Evolutionary conservation across 495 filamentous ascomycete genomes (phyloP).

Genomic region (Penicillium roqueforti): DNA sequence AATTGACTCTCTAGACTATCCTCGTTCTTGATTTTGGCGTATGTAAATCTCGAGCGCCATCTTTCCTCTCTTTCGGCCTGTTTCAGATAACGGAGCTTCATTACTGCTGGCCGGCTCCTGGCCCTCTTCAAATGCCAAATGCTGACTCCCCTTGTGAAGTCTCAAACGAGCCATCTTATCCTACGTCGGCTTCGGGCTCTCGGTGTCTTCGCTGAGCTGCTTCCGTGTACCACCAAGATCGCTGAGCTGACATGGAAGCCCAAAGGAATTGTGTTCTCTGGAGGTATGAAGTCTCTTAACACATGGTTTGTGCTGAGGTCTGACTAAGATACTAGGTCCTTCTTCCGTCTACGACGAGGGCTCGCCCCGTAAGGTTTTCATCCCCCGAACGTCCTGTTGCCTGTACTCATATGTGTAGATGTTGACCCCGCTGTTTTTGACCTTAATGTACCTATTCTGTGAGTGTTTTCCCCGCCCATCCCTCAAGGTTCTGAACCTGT

Average conservation of each 20-base stretch:
- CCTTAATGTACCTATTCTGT: constrained; percentile 21
- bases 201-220: constrained; percentile 87
- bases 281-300: constrained; percentile 11
- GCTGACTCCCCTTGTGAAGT: constrained; percentile 11
- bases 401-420: constrained; percentile 17
- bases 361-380: constrained; percentile 17
- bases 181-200: constrained; percentile 72
- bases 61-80: constrained; percentile 4
- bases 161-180: constrained; percentile 65
- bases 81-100: no score
- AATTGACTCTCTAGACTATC: constrained; percentile 10
- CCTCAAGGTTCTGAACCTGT: neutral
- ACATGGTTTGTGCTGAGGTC: neutral
- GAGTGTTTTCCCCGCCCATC: neutral
- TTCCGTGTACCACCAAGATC: constrained; percentile 86
- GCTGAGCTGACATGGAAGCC: constrained; percentile 73
- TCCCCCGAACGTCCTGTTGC: neutral
- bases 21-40: constrained; percentile 9
- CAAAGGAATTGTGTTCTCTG: constrained; percentile 39
- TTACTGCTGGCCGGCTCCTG: no score
- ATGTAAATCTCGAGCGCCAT: neutral
- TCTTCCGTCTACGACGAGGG: constrained; percentile 24
- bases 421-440: constrained; percentile 27
- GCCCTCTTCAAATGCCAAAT: neutral
- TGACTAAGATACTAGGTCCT: constrained; percentile 17